Percentiles rank a stretch among this genome's conserved stretches.
phyloP scores from a whole-genome alignment of 805 yeast species.

The Teunomyces atbi region DNA sequence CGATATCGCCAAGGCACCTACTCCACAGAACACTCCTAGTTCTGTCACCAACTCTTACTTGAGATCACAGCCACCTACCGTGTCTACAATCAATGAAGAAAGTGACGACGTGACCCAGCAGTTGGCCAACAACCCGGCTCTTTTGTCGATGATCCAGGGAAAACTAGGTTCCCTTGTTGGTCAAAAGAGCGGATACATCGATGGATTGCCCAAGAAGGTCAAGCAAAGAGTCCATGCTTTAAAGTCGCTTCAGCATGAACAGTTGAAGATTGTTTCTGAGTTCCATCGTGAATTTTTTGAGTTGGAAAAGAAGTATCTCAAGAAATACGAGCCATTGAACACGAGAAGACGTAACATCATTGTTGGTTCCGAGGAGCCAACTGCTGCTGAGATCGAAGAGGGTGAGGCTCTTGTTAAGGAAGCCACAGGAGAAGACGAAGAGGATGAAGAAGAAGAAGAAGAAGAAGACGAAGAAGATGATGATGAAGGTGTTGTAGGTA shows the following conservation, averaged over 20 bases:
- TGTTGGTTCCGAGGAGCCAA: conserved; percentile 73
- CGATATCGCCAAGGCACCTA: conserved; percentile 89
- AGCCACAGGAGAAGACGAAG: conserved; percentile 43
- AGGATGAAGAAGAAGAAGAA: conserved; percentile 31
- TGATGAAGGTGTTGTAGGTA: conserved; percentile 52
- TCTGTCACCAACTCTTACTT: conserved; percentile 74
- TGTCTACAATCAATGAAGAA: conserved; percentile 64
- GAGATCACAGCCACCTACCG: conserved; percentile 57
- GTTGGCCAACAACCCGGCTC: conserved; percentile 74
- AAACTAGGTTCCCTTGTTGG: conserved; percentile 84
- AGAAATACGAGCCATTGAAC: conserved; percentile 73
- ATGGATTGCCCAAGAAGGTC: conserved; percentile 66
- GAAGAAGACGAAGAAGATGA: conserved; percentile 47
- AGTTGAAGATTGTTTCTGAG: conserved; percentile 81
- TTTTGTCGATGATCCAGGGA: conserved; percentile 85
- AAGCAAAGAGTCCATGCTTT: conserved; percentile 78
- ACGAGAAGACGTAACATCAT: conserved; percentile 70
- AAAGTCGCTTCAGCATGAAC: conserved; percentile 75
- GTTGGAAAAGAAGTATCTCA: conserved; percentile 77
- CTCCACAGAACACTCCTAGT: conserved; percentile 98
- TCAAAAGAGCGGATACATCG: conserved; percentile 81
- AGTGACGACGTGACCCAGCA: conserved; percentile 49
- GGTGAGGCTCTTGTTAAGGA: conserved; percentile 73
- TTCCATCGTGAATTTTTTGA: conserved; percentile 86
- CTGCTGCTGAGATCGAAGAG: conserved; percentile 68